phyloP scores from a whole-genome alignment of 2,329 filamentous ascomycete genomes.

The Xylariaceae sp. region DNA sequence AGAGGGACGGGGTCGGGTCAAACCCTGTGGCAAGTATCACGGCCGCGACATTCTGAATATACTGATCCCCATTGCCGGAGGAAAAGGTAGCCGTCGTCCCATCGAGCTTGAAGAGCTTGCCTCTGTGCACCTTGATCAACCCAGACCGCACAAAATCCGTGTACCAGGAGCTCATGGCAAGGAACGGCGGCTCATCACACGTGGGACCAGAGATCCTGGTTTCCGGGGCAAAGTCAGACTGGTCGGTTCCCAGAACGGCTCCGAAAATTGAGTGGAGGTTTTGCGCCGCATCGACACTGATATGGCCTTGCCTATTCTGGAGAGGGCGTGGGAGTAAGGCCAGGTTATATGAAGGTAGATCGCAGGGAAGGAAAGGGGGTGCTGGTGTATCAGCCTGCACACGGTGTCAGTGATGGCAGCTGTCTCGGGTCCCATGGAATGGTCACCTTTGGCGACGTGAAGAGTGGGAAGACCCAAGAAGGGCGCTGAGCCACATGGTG shows the following conservation, averaged over 20 bases:
- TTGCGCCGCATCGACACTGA: constrained; percentile 50
- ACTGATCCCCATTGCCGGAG: constrained; percentile 12
- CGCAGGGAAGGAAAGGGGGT: constrained; percentile 62
- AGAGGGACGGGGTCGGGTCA: constrained; percentile 53
- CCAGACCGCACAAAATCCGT: constrained; percentile 64
- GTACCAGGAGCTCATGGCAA: constrained; percentile 67
- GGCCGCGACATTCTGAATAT: constrained; percentile 51
- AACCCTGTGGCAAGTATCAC: constrained; percentile 74
- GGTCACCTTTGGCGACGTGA: constrained; percentile 42
- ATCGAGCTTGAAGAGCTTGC: constrained; percentile 34
- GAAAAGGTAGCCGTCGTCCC: constrained; percentile 29
- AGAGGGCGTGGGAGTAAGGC: constrained; percentile 52
- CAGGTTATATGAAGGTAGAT: constrained; percentile 65
- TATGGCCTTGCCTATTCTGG: constrained; percentile 55
- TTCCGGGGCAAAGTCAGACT: constrained; percentile 40
- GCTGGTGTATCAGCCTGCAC: constrained; percentile 37
- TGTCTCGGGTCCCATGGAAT: background rate
- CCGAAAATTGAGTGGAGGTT: constrained; percentile 45
- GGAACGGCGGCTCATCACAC: constrained; percentile 49
- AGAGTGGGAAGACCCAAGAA: constrained; percentile 62
- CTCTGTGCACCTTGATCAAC: constrained; percentile 43
- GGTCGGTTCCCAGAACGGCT: constrained; percentile 43
- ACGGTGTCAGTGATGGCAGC: background rate
- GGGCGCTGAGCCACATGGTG: constrained; percentile 64
- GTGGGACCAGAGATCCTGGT: constrained; percentile 32